A percentile compares a stretch with the other conserved stretches of the same genome.
phyloP scores from a whole-genome alignment of 176 grass and related monocot genomes.

The Pharus latifolius region DNA sequence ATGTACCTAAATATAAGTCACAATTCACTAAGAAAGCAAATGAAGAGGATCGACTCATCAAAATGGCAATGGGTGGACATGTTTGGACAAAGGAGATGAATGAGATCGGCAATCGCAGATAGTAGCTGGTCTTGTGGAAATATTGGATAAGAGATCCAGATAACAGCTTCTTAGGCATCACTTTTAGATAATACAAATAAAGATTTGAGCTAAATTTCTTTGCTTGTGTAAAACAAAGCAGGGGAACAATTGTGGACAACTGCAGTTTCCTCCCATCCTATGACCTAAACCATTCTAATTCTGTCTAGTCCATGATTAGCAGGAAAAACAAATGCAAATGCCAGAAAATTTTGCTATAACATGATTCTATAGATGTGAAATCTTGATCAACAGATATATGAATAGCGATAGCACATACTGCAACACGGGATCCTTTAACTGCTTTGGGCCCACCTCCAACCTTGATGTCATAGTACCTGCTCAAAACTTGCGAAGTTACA shows the following conservation, averaged over 20 bases:
- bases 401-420: slow-evolving; percentile 39
- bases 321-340: neutral
- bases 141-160: too few species aligned
- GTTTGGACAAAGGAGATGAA: neutral
- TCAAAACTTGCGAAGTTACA: slow-evolving; percentile 10
- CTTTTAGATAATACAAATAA: neutral
- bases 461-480: slow-evolving; percentile 89
- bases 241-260: neutral
- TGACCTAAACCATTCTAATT: neutral
- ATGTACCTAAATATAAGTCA: neutral
- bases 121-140: too few species aligned
- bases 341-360: neutral
- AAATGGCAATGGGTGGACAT: neutral
- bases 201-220: neutral
- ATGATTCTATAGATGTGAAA: neutral
- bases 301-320: neutral
- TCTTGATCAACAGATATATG: neutral
- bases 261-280: neutral
- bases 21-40: neutral
- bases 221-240: neutral
- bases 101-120: too few species aligned
- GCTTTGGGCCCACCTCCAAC: slow-evolving; percentile 73
- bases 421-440: slow-evolving; percentile 83
- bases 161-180: neutral
- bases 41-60: neutral